Percentiles rank a stretch among this genome's conserved stretches.
Evolutionary conservation across 2,329 filamentous ascomycete species (phyloP).

Genomic region (Colletotrichum sp.): DNA sequence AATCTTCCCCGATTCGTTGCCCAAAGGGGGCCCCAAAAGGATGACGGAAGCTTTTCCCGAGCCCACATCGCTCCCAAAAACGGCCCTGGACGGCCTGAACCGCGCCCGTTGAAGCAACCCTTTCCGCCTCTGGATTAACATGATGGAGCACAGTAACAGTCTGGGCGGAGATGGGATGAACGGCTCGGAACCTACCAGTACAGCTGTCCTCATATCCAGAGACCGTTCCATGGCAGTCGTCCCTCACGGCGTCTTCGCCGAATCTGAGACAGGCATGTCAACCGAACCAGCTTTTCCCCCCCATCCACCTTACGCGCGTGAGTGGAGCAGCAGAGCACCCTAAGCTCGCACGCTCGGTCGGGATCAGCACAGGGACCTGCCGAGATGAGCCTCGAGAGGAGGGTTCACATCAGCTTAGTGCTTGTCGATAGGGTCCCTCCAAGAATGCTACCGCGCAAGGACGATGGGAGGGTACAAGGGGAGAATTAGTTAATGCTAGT

Average conservation of each 20-base stretch:
- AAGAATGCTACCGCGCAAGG: neutral
- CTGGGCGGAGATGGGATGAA: neutral
- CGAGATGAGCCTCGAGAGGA: neutral
- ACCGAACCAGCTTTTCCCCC: neutral
- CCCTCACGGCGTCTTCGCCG: neutral
- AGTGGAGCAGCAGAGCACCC: neutral
- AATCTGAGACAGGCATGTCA: conserved; percentile 2
- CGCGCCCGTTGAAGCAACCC: neutral
- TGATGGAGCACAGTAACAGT: neutral
- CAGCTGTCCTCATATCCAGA: neutral
- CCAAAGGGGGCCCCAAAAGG: neutral
- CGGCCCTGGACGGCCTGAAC: neutral
- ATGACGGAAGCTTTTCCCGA: neutral
- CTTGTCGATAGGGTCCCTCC: neutral
- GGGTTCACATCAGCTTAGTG: neutral
- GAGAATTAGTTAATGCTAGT: neutral
- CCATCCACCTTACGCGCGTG: neutral
- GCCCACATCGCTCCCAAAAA: neutral
- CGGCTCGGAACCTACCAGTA: neutral
- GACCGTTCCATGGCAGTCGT: neutral
- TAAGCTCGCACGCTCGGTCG: neutral
- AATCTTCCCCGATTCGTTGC: neutral
- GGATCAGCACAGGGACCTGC: neutral
- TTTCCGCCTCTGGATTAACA: neutral
- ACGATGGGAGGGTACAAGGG: neutral